Base-by-base conservation (phyloP, 108 stramenopile species). In the Poteriospumella lacustris region DNA sequence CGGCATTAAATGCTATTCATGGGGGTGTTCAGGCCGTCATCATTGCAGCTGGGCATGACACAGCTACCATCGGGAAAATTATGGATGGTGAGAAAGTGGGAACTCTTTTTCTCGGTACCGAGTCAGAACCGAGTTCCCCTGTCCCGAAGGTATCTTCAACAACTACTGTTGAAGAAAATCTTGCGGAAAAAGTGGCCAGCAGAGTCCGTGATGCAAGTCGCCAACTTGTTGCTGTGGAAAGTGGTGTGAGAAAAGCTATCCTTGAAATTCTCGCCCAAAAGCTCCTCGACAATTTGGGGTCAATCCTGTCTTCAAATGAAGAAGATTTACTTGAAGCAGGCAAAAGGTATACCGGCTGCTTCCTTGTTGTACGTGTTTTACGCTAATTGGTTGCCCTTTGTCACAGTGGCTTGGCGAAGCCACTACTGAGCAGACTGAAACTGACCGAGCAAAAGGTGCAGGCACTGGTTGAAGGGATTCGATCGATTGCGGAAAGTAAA, bases 401-500 rank as follows among this genome's bases (percentile, higher is more conserved):
- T n/a, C n/a, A 67, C 12, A 67, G 64, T 19, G 15, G 38, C 19
- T 58, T 88, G 36, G 47, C 68, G 2, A 38, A 26, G 29, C 75
- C 80, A 2, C 60, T 87, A 28, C 75, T 92, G 62, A 91, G 88
- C 31, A 84, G 97, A 29, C 85, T 97, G 58, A 91, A 93, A 64
- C 83, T 97, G 31, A 94, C 93, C 15, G 86, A 91, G 64, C 88
- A 76, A 24, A 97, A 97, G 83, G 84, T 97, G 34, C 68, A 83
- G 59, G 94, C 94, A 12, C 87, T 96, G 43, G 89, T 91, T 2
- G 78, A 87, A 1, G 97, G 97, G 1, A 89, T 97, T 42, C 67
- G 64, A 26, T 62, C 81, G 31, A 12, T 88, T 2, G 83, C 82
- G 39, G 43, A 43, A 1, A 58, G 26, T 42, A 59, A 75, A 15